Percentiles rank a stretch among this genome's conserved stretches.
These are phyloP conservation scores for Thermothielavioides terrestris DNA, from an alignment of 495 filamentous ascomycete genomes.

Conservation along the genomic window DNA sequence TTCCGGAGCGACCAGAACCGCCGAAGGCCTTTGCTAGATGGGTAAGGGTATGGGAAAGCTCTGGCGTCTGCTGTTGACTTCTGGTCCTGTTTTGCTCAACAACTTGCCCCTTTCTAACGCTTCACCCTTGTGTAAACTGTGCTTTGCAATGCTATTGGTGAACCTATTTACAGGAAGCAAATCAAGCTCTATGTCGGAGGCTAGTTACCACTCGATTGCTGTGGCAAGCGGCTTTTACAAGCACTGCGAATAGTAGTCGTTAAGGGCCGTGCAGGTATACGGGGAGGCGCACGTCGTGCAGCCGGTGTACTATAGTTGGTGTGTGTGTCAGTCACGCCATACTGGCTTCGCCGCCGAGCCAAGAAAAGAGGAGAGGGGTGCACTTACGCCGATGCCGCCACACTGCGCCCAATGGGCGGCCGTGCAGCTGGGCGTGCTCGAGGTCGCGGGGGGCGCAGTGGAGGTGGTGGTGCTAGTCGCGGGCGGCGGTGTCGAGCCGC, in stretches of 20 bases:
- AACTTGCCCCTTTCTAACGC: no score
- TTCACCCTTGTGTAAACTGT: no score
- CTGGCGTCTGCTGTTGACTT: no score
- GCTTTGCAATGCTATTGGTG: no score
- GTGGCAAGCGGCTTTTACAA: no score
- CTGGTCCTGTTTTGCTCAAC: no score
- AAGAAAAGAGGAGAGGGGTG: no score
- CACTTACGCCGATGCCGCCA: neutral
- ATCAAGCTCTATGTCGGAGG: no score
- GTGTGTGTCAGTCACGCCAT: neutral
- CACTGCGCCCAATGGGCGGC: slow-evolving; percentile 2
- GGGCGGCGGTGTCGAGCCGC: neutral
- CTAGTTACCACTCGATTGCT: neutral
- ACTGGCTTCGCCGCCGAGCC: neutral
- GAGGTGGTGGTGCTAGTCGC: neutral
- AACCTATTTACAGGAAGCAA: no score
- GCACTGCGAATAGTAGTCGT: slow-evolving; percentile 37
- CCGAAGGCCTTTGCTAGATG: no score
- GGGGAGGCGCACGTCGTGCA: slow-evolving; percentile 33
- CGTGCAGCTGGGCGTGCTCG: slow-evolving; percentile 1
- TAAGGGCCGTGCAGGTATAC: slow-evolving; percentile 29
- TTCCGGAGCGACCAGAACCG: no score
- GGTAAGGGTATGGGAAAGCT: no score
- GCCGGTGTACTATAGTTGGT: slow-evolving; percentile 29
- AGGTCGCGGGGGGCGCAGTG: neutral